Evolutionary conservation across 1,139 yeast genomes (phyloP).

Genomic region (Scheffersomyces quercinus): DNA sequence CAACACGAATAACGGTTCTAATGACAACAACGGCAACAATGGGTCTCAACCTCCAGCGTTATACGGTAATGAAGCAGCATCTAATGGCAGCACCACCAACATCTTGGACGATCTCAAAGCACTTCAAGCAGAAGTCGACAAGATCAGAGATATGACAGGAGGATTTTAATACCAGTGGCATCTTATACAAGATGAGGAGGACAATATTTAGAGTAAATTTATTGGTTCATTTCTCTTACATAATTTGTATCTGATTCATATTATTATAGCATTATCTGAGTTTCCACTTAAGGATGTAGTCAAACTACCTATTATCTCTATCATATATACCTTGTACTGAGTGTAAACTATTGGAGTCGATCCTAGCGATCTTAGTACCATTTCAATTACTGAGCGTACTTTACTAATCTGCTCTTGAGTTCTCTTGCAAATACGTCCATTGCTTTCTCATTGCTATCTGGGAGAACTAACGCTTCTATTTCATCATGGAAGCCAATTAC

Average conservation of each 20-base stretch:
- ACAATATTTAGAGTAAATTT: no score
- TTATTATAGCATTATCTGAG: no score
- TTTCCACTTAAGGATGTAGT: no score
- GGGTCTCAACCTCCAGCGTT: conserved; percentile 1
- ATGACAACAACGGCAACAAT: neutral
- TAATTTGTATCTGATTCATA: no score
- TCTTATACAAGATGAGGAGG: no score
- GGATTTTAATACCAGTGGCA: conserved; percentile 31
- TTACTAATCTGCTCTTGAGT: neutral
- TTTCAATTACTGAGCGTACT: neutral
- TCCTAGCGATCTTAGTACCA: neutral
- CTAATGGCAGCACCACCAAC: conserved; percentile 44
- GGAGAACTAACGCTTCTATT: conserved; percentile 5
- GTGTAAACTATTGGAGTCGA: neutral
- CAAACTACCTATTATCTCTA: no score
- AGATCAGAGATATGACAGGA: conserved; percentile 50
- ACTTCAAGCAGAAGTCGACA: conserved; percentile 65
- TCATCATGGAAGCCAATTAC: conserved; percentile 18
- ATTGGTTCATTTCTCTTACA: neutral
- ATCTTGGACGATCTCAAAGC: conserved; percentile 63
- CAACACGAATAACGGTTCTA: neutral
- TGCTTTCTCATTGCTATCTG: conserved; percentile 1
- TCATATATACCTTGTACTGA: no score
- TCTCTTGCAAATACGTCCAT: conserved; percentile 1
- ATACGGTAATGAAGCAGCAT: conserved; percentile 13